Percentiles rank a stretch among this genome's conserved stretches.
phyloP scores from a whole-genome alignment of 164 flowering plant genomes.

The Saururus chinensis region DNA sequence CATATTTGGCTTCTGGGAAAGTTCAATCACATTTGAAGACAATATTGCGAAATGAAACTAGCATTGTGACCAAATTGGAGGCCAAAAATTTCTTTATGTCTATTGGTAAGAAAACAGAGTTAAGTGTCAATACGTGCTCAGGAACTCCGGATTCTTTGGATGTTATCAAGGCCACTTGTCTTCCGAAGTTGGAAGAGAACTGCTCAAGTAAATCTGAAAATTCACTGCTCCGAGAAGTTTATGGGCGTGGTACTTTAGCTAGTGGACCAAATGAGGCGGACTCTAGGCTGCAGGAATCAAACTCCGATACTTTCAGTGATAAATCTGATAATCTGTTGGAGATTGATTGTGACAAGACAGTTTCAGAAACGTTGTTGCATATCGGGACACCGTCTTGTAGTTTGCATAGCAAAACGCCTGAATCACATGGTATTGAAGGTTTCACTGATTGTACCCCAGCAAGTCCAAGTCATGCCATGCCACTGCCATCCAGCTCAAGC shows the following conservation, averaged over 20 bases:
- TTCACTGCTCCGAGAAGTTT: slow-evolving; percentile 12
- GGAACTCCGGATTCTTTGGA: slow-evolving; percentile 10
- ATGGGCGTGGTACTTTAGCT: slow-evolving; percentile 15
- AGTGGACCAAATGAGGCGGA: slow-evolving; percentile 29
- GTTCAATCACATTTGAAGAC: slow-evolving; percentile 51
- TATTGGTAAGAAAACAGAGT: slow-evolving; percentile 33
- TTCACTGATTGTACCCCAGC: background rate
- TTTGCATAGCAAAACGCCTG: background rate
- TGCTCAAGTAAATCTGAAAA: slow-evolving; percentile 25
- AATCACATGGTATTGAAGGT: background rate
- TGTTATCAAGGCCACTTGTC: slow-evolving; percentile 18
- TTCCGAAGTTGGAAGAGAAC: slow-evolving; percentile 31
- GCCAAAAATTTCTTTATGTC: slow-evolving; percentile 15
- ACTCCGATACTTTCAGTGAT: slow-evolving; percentile 16
- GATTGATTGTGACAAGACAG: slow-evolving; percentile 19
- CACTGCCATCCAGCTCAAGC: slow-evolving; percentile 9
- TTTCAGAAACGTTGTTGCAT: slow-evolving; percentile 13
- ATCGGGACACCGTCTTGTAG: background rate
- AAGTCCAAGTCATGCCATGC: background rate
- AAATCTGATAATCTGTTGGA: slow-evolving; percentile 19
- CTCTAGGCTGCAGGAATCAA: slow-evolving; percentile 18
- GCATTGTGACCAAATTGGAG: slow-evolving; percentile 20
- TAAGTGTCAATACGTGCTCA: slow-evolving; percentile 34
- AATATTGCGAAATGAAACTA: slow-evolving; percentile 26
- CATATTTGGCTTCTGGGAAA: slow-evolving; percentile 62